Evolutionary conservation across 192 early-diverging fungal species (phyloP), one percentile per base, ranked within the genome.

Genomic region (Physocladia obscura): DNA sequence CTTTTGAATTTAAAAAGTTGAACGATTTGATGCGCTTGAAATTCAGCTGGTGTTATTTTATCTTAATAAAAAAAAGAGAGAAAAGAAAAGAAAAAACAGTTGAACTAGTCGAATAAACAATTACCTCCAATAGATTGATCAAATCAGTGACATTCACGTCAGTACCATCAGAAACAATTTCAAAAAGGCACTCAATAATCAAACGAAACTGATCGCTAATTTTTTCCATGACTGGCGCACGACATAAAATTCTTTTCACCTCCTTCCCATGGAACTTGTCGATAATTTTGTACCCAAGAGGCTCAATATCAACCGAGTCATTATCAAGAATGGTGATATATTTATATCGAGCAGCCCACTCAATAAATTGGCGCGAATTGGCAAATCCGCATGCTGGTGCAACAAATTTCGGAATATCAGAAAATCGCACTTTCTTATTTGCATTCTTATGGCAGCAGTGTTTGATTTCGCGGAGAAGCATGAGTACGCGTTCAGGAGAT

Each of bases 401-500:
- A n/a, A 55, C 27, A 29, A 24, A 22, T 55, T 19, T 24, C n/a
- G 29, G 54, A 24, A 55, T 55, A 2, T 55, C 54, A 27, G 21
- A 55, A 55, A 55, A 22, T 17, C 21, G 54, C 19, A 29, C 21
- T n/a, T 29, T 55, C 15, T 15, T n/a, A n/a, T 55, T 55, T 55
- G 27, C 54, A 22, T 55, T 15, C 40, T 44, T 44, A 8, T 13
- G n/a, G n/a, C 40, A 44, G 27, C 15, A 29, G 17, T 26, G 54
- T 19, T 55, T 55, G 54, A 55, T 55, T n/a, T n/a, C 54, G n/a
- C 54, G 54, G 21, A 55, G 54, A 26, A 55, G 54, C 19, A 29
- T 17, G n/a, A 55, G 0, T 24, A 26, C 54, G 1, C 54, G 54
- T 55, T 55, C 54, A 2, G 54, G 21, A 15, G n/a, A 24, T 19